Conservation (phyloP, 164 flowering plant genomes). For the Liquidambar formosana region DNA sequence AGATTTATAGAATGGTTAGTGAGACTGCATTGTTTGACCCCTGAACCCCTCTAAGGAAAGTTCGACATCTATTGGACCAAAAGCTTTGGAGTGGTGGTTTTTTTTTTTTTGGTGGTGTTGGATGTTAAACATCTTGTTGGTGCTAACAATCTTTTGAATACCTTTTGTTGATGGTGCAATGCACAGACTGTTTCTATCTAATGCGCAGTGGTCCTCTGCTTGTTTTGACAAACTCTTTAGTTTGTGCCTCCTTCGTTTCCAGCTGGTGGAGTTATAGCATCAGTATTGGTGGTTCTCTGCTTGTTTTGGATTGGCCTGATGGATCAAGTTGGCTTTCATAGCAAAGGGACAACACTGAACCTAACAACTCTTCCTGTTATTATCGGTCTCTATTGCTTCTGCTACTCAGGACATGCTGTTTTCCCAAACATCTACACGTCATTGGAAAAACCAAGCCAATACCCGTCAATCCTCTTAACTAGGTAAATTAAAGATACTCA, state of each 20-base stretch:
- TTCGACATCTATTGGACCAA: no score
- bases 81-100: no score
- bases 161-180: not conserved
- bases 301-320: slow-evolving; percentile 89
- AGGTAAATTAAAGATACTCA: slow-evolving; percentile 39
- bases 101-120: no score
- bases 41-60: no score
- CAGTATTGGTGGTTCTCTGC: slow-evolving; percentile 69
- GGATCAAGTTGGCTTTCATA: slow-evolving; percentile 64
- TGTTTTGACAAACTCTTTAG: not conserved
- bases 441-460: slow-evolving; percentile 78
- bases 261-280: slow-evolving; percentile 98
- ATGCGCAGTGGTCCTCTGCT: not conserved
- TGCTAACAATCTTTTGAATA: no score
- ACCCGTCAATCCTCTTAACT: slow-evolving; percentile 63
- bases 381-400: slow-evolving; percentile 89
- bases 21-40: no score
- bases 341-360: slow-evolving; percentile 57
- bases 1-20: no score
- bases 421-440: slow-evolving; percentile 97
- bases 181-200: not conserved
- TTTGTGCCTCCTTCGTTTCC: slow-evolving; percentile 16
- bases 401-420: slow-evolving; percentile 98
- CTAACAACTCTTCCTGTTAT: slow-evolving; percentile 85
- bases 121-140: no score